Evolutionary conservation across 2,329 filamentous ascomycete species (phyloP).

Genomic region (Pseudocercospora ulei): DNA sequence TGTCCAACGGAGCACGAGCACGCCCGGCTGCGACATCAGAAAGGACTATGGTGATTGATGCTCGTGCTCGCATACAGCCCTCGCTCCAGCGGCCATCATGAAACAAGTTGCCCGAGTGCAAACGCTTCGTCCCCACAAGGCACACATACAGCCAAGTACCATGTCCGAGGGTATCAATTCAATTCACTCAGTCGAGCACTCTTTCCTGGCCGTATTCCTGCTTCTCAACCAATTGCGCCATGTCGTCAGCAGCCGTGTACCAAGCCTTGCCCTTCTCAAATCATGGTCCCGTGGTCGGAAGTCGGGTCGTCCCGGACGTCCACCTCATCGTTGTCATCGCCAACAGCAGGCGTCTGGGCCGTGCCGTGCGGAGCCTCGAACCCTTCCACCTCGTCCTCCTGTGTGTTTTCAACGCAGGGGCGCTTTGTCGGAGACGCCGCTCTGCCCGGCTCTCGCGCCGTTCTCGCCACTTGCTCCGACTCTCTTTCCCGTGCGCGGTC

Average conservation of each 20-base stretch:
- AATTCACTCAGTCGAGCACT: too few species aligned
- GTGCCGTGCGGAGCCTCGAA: not conserved
- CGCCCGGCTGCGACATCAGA: too few species aligned
- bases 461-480: not conserved
- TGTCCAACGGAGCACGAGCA: too few species aligned
- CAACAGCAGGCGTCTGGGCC: not conserved
- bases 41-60: too few species aligned
- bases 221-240: slow-evolving; percentile 2
- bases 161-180: slow-evolving; percentile 11
- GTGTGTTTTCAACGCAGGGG: not conserved
- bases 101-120: too few species aligned
- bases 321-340: not conserved
- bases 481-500: not conserved
- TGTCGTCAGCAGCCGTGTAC: slow-evolving; percentile 3
- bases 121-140: slow-evolving; percentile 6
- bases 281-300: not conserved
- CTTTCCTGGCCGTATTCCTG: slow-evolving; percentile 9
- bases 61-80: too few species aligned
- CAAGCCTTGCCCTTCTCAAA: not conserved
- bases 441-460: not conserved
- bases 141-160: slow-evolving; percentile 11
- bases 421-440: slow-evolving; percentile 6
- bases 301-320: too few species aligned
- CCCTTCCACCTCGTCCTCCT: not conserved
- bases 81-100: too few species aligned